Evolutionary conservation across 805 yeast genomes (phyloP).

Genomic region (Schwanniomyces sp.): DNA sequence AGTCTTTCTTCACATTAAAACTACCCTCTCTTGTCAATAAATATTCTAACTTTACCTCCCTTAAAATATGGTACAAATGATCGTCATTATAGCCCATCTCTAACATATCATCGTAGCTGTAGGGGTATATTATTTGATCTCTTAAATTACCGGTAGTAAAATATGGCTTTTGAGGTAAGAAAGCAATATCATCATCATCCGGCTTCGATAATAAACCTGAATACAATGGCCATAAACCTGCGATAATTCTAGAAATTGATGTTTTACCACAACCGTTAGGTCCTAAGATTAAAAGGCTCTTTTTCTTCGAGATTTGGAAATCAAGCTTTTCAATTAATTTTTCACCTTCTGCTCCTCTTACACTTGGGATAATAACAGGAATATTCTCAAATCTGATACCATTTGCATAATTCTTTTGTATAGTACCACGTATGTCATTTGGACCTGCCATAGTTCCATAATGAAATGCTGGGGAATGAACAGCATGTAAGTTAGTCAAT

Average conservation of each 20-base stretch:
- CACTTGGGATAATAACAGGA: conserved; percentile 77
- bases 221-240: conserved; percentile 91
- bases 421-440: conserved; percentile 71
- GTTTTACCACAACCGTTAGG: conserved; percentile 91
- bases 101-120: conserved; percentile 73
- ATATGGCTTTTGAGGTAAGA: conserved; percentile 84
- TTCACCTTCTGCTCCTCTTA: conserved; percentile 59
- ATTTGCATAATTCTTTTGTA: conserved; percentile 64
- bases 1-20: conserved; percentile 58
- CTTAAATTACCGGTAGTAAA: conserved; percentile 81
- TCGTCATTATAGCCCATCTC: conserved; percentile 70
- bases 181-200: conserved; percentile 62
- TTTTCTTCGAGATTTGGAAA: conserved; percentile 58
- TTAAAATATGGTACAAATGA: conserved; percentile 62
- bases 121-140: conserved; percentile 89
- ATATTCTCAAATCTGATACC: conserved; percentile 84
- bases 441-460: conserved; percentile 45
- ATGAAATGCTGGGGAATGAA: conserved; percentile 62
- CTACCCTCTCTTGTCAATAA: conserved; percentile 65
- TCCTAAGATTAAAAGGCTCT: conserved; percentile 78
- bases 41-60: conserved; percentile 79
- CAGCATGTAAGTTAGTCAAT: conserved; percentile 76
- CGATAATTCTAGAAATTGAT: conserved; percentile 76
- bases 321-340: conserved; percentile 58
- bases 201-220: conserved; percentile 83